Conservation (phyloP, 257 asterid genomes). For the Vinca minor region DNA sequence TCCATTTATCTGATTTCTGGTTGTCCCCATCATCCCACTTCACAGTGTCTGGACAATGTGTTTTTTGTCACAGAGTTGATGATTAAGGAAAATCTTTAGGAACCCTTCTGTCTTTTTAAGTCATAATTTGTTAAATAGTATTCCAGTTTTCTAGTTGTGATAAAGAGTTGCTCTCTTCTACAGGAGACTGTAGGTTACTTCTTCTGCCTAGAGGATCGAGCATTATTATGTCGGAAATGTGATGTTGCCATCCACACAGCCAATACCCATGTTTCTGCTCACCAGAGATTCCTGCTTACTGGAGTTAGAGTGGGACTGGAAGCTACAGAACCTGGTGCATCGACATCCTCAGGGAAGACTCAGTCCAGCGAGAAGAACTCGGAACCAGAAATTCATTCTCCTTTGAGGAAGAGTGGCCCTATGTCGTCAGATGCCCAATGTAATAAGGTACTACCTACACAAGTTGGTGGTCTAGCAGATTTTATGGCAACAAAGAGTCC, state of each 20-base stretch:
- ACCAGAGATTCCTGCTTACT: constrained; percentile 75
- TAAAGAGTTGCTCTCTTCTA: constrained; percentile 9
- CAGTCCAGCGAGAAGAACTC: constrained; percentile 30
- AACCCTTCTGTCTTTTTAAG: too few species aligned
- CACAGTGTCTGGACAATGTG: too few species aligned
- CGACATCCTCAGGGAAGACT: constrained; percentile 35
- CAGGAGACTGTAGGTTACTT: constrained; percentile 86
- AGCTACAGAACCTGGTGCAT: constrained; percentile 39
- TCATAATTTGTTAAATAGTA: too few species aligned
- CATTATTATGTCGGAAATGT: constrained; percentile 81
- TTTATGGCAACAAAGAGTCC: constrained; percentile 29
- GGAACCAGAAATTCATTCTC: constrained; percentile 25
- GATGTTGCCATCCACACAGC: constrained; percentile 67
- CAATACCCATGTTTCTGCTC: constrained; percentile 59
- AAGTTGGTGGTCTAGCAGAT: constrained; percentile 22
- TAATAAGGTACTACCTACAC: constrained; percentile 29
- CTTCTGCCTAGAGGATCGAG: constrained; percentile 94
- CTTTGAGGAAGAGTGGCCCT: constrained; percentile 23
- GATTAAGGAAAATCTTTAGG: neutral
- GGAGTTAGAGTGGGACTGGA: constrained; percentile 89
- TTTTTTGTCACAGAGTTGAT: neutral
- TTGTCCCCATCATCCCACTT: neutral
- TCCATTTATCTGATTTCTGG: neutral
- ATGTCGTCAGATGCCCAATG: constrained; percentile 30
- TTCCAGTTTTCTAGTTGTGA: too few species aligned